Base-by-base conservation (phyloP, 106 monocot genomes). In the Dendrobium huoshanense region DNA sequence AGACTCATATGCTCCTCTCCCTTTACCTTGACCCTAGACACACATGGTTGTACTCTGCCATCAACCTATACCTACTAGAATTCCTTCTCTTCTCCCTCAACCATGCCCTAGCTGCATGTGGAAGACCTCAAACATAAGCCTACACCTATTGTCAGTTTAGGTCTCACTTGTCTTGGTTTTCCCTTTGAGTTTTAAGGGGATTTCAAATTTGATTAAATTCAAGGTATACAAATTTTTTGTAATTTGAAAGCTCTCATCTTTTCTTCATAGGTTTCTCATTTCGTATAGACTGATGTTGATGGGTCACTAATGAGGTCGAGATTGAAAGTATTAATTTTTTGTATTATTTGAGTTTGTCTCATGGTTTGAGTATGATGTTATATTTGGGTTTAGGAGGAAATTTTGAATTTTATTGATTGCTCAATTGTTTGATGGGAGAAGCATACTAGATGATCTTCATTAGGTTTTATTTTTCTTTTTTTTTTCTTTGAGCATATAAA, bases 271-370 rank as follows among this genome's bases (percentile, higher is more conserved):
- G 76, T 33, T 2, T 84, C 67, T 20, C 29, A 77, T 5, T 75
- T 55, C 0, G 27, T 76, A 13, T 48, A 44, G 4, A 40, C 77
- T 9, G 61, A 68, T 58, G 15, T 58, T 5, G 84, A 84, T 80
- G 75, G 27, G 31, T 75, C 64, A 25, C 55, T 75, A n/a, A 67
- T 61, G 75, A 65, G 64, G 31, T 22, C 80, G 22, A 65, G 84
- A 80, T 76, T 77, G 5, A 84, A 84, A 80, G 84, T 84, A 72
- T 47, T 29, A 49, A 19, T 70, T 72, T 48, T 47, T 6, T 9
- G 31, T 22, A 31, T 80, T 27, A n/a, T 41, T n/a, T 44, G 33
- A 31, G 15, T 70, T 70, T 27, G 70, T 33, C 5, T 29, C 70
- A 1, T 24, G 67, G 67, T 67, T 67, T 3, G 67, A 24, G 31